phyloP scores from a whole-genome alignment of 192 early-diverging fungal genomes.

The Rhizophlyctis rosea region DNA sequence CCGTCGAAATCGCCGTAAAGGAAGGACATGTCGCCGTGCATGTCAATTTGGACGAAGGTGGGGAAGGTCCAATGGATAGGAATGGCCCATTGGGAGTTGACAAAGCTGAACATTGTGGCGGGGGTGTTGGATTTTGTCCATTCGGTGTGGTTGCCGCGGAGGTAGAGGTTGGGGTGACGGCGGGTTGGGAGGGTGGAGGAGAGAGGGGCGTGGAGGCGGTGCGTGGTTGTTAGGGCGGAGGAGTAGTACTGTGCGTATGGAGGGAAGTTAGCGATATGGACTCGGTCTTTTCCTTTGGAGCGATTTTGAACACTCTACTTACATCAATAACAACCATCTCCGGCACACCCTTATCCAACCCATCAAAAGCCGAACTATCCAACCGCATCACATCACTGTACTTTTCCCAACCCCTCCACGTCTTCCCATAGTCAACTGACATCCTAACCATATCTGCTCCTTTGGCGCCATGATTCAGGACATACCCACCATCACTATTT shows the following conservation, averaged over 20 bases:
- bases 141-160: constrained; percentile 1
- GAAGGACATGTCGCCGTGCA: neutral
- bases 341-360: neutral
- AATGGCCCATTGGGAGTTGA: neutral
- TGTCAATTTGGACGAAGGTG: neutral
- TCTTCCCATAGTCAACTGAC: neutral
- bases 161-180: neutral
- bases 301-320: neutral
- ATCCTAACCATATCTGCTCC: neutral
- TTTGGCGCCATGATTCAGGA: neutral
- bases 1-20: constrained; percentile 4
- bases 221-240: neutral
- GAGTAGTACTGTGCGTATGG: neutral
- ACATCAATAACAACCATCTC: neutral
- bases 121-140: neutral
- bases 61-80: neutral
- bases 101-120: neutral
- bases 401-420: neutral
- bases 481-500: neutral
- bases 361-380: neutral
- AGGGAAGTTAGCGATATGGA: neutral
- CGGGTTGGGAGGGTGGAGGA: neutral
- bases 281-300: neutral
- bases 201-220: neutral
- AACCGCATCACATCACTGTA: neutral